A percentile compares a stretch with the other conserved stretches of the same genome.
phyloP scores from a whole-genome alignment of 768 basidiomycete species.

The Rubroboletus pulcherrimus region DNA sequence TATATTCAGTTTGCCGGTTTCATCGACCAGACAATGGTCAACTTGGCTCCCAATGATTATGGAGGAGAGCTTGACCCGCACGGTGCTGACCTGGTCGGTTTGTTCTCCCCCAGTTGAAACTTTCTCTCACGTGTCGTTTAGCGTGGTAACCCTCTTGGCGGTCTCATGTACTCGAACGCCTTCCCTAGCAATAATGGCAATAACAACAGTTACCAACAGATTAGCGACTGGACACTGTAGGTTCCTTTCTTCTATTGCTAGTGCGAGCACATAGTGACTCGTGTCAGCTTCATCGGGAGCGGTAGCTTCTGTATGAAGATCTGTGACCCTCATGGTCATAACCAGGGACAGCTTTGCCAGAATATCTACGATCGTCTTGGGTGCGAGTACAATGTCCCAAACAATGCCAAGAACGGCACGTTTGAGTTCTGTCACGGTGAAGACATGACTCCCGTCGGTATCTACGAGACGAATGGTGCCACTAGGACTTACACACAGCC shows the following conservation, averaged over 20 bases:
- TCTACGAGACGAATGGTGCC: conserved; percentile 40
- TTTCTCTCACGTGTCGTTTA: conserved; percentile 24
- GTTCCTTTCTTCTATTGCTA: conserved; percentile 16
- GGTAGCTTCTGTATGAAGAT: conserved; percentile 65
- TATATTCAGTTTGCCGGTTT: conserved; percentile 63
- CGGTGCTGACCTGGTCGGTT: conserved; percentile 57
- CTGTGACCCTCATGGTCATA: conserved; percentile 57
- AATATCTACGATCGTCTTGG: conserved; percentile 77
- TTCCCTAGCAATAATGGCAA: conserved; percentile 45
- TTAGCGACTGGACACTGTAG: conserved; percentile 66
- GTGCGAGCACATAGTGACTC: conserved; percentile 1
- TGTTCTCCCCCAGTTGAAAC: conserved; percentile 10
- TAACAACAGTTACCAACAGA: conserved; percentile 47
- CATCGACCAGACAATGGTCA: conserved; percentile 61
- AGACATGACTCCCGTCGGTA: conserved; percentile 57
- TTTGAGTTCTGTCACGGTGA: conserved; percentile 69
- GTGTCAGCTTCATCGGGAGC: conserved; percentile 63
- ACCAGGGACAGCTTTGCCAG: conserved; percentile 55
- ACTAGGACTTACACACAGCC: conserved; percentile 46
- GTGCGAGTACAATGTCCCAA: conserved; percentile 69
- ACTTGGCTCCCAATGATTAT: conserved; percentile 49
- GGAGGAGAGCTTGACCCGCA: conserved; percentile 81
- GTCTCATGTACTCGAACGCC: conserved; percentile 60
- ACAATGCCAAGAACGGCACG: conserved; percentile 49
- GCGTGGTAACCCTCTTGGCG: conserved; percentile 82